A percentile compares a stretch with the other conserved stretches of the same genome.
These are phyloP conservation scores for Besnoitia besnoiti DNA, from an alignment of 169 alveolate species.

Conservation along the genomic window DNA sequence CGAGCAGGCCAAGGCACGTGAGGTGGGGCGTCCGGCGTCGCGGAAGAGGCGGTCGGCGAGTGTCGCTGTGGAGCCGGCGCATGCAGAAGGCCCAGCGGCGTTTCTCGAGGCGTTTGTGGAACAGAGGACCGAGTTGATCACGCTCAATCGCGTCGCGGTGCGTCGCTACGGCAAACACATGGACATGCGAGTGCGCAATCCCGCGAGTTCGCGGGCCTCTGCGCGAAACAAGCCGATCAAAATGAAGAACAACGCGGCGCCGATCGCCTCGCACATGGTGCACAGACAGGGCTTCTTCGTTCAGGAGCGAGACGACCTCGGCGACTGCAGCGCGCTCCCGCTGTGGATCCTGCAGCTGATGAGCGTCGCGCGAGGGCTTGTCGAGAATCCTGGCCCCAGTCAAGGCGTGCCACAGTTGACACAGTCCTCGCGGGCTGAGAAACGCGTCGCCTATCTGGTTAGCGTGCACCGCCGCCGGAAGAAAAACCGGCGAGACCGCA, in stretches of 20 bases:
- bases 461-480: too few relatives aligned
- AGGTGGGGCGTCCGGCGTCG: background rate
- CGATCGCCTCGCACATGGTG: background rate
- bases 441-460: background rate
- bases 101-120: background rate
- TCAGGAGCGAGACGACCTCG: background rate
- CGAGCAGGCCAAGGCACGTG: background rate
- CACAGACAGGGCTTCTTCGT: background rate
- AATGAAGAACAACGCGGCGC: conserved; percentile 17
- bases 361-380: background rate
- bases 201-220: background rate
- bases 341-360: conserved; percentile 22
- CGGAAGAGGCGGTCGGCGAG: background rate
- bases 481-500: background rate
- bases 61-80: too few relatives aligned
- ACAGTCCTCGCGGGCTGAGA: background rate
- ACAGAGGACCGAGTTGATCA: background rate
- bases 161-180: conserved; percentile 2
- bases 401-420: background rate
- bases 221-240: background rate
- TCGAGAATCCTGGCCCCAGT: background rate
- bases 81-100: too few relatives aligned
- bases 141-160: background rate
- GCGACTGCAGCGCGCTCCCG: background rate
- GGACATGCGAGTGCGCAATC: background rate